phyloP scores from a whole-genome alignment of 768 basidiomycete genomes.

The Rhizopogon roseolus region DNA sequence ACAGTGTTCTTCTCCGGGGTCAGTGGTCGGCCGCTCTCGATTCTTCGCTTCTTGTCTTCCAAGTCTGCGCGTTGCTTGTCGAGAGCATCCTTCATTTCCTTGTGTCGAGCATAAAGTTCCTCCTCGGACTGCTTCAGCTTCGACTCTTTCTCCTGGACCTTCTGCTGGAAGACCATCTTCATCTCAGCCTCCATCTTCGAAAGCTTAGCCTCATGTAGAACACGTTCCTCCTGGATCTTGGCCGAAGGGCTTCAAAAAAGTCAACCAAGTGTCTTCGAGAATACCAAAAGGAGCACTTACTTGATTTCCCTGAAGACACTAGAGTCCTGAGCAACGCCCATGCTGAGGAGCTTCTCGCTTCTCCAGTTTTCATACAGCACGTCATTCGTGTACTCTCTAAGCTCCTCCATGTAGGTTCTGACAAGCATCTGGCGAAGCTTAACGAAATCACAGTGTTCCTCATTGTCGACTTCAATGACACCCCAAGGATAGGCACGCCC shows the following conservation, averaged over 20 bases:
- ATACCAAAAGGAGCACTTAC: constrained; percentile 43
- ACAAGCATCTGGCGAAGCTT: constrained; percentile 99
- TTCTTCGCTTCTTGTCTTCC: constrained; percentile 96
- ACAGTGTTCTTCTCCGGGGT: constrained; percentile 92
- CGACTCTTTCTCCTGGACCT: constrained; percentile 98
- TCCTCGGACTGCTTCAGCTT: constrained; percentile 99
- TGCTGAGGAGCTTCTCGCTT: constrained; percentile 90
- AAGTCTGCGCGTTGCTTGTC: constrained; percentile 95
- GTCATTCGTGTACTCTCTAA: constrained; percentile 95
- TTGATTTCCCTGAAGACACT: constrained; percentile 99
- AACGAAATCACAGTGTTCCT: constrained; percentile 98
- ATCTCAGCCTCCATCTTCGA: constrained; percentile 99
- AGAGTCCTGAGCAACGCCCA: constrained; percentile 98
- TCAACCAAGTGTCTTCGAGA: constrained; percentile 9
- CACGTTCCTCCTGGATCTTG: constrained; percentile 92
- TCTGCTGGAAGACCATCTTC: constrained; percentile 99
- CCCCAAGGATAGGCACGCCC: constrained; percentile 99
- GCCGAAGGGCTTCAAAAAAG: constrained; percentile 73
- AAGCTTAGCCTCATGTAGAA: constrained; percentile 94
- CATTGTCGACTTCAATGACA: constrained; percentile 98
- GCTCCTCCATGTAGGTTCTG: constrained; percentile 98
- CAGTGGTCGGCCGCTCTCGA: constrained; percentile 91
- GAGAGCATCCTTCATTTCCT: constrained; percentile 99
- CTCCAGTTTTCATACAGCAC: constrained; percentile 98
- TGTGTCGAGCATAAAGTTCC: constrained; percentile 96